A percentile compares a stretch with the other conserved stretches of the same genome.
These are phyloP conservation scores for Radiomyces spectabilis DNA, from an alignment of 192 early-diverging fungal species.

Conservation along the genomic window DNA sequence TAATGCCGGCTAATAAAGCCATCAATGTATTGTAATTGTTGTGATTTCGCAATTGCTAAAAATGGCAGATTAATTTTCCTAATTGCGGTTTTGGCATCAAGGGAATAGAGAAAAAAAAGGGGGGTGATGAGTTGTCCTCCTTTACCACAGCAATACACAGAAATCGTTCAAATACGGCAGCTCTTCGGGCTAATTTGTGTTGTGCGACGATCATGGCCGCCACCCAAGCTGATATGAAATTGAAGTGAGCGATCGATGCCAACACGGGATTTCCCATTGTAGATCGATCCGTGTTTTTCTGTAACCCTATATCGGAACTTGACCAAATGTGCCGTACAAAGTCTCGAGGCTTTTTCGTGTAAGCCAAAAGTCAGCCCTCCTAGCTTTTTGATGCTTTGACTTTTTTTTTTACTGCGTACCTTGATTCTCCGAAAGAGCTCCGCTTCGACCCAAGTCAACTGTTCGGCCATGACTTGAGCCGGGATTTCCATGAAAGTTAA, in stretches of 20 bases:
- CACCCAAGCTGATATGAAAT: constrained; percentile 70
- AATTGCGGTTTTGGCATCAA: not conserved
- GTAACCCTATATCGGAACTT: not conserved
- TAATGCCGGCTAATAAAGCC: constrained; percentile 67
- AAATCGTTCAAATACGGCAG: constrained; percentile 58
- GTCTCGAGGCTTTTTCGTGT: constrained; percentile 43
- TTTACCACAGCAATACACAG: constrained; percentile 60
- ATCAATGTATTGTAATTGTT: constrained; percentile 76
- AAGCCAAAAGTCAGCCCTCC: constrained; percentile 1
- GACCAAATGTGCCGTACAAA: constrained; percentile 52
- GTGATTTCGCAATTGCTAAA: constrained; percentile 47
- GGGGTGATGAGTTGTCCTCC: not conserved
- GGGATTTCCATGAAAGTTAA: too few relatives aligned
- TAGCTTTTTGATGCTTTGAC: not conserved
- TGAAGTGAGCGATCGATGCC: constrained; percentile 62
- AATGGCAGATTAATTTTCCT: not conserved
- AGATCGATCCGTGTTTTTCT: not conserved
- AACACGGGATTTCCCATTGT: constrained; percentile 28
- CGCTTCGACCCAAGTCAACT: constrained; percentile 58
- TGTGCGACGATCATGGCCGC: constrained; percentile 58
- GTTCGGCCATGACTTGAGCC: constrained; percentile 50
- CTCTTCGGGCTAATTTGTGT: constrained; percentile 51
- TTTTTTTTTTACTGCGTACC: constrained; percentile 25
- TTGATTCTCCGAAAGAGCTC: constrained; percentile 57
- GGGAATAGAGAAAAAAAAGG: not conserved